Base-by-base conservation (phyloP, 169 alveolate species). In the Plasmodium berghei region DNA sequence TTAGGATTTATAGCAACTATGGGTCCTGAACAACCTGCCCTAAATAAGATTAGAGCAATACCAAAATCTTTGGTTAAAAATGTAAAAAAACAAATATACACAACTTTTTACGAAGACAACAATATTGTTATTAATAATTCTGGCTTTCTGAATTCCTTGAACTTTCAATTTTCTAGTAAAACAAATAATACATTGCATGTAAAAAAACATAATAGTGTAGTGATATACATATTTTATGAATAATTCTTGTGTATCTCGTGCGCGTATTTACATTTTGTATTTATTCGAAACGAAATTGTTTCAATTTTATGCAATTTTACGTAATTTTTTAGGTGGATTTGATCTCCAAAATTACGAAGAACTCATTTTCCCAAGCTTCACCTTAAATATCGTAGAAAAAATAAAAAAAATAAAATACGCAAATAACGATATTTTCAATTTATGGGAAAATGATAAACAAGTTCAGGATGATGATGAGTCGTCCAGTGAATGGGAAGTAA, bases 21-120 rank as follows among this genome's bases (percentile, higher is more conserved):
- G 1, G 91, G 91, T 26, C 91, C 91, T 3, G 73, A 86, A 16
- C 67, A 28, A 48, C 91, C 91, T 18, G 87, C 91, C 6, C 59
- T 86, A 63, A 86, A 86, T 54, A 86, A 71, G 52, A 86, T 86
- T 63, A 59, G 91, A 72, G 91, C 91, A 18, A 8, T 86, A 14
- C 91, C 91, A n/a, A 86, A 86, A 64, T 40, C 74, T 5, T 24
- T 86, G 10, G 48, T 86, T 40, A 86, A 69, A 54, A 62, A 12
- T 61, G 67, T 86, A 5, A 72, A 69, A 54, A 40, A 56, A 14
- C 70, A 86, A 16, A 58, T 70, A 20, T 69, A 28, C 14, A 16
- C 86, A 16, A 86, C 87, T 8, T 86, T 86, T 48, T 86, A 70
- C 58, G 45, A 73, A 18, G 91, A 86, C 56, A 71, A 86, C 34